Base-by-base conservation (phyloP, 2,329 filamentous ascomycete species). In the Triangularia verruculosa region DNA sequence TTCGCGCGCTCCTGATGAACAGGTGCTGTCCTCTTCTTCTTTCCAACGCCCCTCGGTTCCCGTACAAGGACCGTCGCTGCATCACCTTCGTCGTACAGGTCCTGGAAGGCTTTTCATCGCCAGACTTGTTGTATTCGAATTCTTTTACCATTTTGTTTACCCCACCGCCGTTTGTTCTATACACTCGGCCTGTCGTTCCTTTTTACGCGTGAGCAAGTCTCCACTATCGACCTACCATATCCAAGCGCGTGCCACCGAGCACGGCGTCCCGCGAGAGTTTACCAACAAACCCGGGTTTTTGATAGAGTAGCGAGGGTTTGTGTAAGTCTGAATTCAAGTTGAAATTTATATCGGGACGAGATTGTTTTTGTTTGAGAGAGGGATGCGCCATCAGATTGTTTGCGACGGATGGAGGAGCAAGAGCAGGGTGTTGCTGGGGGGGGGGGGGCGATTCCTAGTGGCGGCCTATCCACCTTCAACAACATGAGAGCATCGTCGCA, bases 121-220 rank as follows among this genome's bases (percentile, higher is more conserved):
- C 51, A 12, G 25, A 24, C 51, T 25, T 54, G 22, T 54, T 24
- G 25, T 54, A 13, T 20, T 52, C 43, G 28, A 55, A 57, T 30
- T 34, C 39, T 65, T 65, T 58, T 13, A 54, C 61, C 63, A 27
- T 28, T 54, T 54, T 27, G 24, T 54, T 54, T 54, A 24, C 25
- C 4, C 51, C 20, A 15, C 25, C 22, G 22, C 51, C 64, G 22
- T 57, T 61, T 59, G 32, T 66, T 63, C 25, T 56, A 27, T 61
- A 59, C 24, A 43, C 61, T 61, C 52, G 57, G 47, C 53, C 57
- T 22, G 22, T 53, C 25, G 17, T 59, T 57, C n/a, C 17, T 62
- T 57, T 25, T 57, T 65, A 64, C 62, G 59, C 55, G 51, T 54
- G 66, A 68, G 64, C 67, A 64, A 68, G 66, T 66, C 67, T 68